Evolutionary conservation across 306 rosid genomes (phyloP).

Genomic region (Castanea crenata): DNA sequence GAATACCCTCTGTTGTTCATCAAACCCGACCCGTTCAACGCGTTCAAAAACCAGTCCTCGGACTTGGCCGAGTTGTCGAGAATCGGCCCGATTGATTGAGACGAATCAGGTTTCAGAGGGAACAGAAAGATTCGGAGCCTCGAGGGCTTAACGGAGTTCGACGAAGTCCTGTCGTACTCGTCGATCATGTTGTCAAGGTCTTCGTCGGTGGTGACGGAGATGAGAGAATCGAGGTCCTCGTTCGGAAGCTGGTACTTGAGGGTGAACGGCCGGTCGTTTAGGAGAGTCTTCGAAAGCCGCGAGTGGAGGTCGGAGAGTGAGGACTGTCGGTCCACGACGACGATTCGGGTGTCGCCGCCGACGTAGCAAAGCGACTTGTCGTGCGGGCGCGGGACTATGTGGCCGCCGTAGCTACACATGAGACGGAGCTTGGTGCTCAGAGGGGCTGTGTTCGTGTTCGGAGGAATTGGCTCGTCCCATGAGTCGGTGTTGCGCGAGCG

Average conservation of each 20-base stretch:
- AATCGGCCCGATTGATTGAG: slow-evolving; percentile 78
- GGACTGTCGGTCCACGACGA: slow-evolving; percentile 69
- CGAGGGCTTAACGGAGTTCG: slow-evolving; percentile 52
- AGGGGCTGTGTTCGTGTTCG: slow-evolving; percentile 18
- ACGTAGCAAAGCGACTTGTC: slow-evolving; percentile 93
- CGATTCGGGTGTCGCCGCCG: slow-evolving; percentile 89
- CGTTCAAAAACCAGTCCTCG: slow-evolving; percentile 83
- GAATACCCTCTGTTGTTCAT: slow-evolving; percentile 60
- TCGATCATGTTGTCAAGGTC: slow-evolving; percentile 97
- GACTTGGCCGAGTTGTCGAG: slow-evolving; percentile 65
- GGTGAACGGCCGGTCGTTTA: slow-evolving; percentile 56
- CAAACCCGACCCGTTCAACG: slow-evolving; percentile 62
- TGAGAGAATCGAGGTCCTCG: slow-evolving; percentile 89
- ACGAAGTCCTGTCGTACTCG: slow-evolving; percentile 79
- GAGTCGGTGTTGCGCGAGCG: slow-evolving; percentile 79
- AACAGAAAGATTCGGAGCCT: slow-evolving; percentile 78
- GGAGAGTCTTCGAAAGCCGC: slow-evolving; percentile 75
- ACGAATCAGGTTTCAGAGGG: slow-evolving; percentile 64
- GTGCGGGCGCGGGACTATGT: slow-evolving; percentile 94
- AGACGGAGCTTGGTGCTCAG: slow-evolving; percentile 54
- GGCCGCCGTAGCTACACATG: slow-evolving; percentile 98
- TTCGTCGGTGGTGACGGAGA: slow-evolving; percentile 87
- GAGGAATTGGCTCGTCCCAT: slow-evolving; percentile 74
- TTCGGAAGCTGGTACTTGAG: slow-evolving; percentile 90
- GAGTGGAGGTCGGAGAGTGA: slow-evolving; percentile 66